Conservation (phyloP, 768 basidiomycete species). For the Amanita jacksonii region DNA sequence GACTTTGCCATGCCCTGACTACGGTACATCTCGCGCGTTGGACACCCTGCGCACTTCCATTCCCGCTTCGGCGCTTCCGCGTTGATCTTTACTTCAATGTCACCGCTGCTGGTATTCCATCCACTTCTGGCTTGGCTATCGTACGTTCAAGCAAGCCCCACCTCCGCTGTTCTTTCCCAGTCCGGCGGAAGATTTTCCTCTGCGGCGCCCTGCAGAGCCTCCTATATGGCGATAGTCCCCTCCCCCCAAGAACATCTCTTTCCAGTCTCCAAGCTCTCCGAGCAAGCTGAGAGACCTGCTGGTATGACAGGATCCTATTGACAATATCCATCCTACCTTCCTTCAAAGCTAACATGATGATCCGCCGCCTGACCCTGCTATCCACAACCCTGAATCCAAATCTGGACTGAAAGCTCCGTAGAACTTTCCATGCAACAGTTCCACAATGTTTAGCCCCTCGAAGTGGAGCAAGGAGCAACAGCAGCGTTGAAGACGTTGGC, state of each 20-base stretch:
- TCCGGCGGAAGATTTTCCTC: conserved; percentile 3
- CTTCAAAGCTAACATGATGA: conserved; percentile 51
- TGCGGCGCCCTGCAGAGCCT: conserved; percentile 4
- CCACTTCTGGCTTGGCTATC: not conserved
- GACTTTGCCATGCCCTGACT: too few relatives aligned
- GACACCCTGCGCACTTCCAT: too few relatives aligned
- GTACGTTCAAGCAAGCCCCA: conserved; percentile 5
- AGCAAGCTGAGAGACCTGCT: conserved; percentile 10
- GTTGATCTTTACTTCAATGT: too few relatives aligned
- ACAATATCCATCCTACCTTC: conserved; percentile 52
- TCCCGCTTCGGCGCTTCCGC: too few relatives aligned
- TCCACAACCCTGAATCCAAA: conserved; percentile 54
- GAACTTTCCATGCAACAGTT: conserved; percentile 36
- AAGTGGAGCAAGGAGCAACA: conserved; percentile 47
- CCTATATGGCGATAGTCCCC: conserved; percentile 8
- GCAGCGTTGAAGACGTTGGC: conserved; percentile 53
- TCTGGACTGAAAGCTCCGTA: conserved; percentile 34
- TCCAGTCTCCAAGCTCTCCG: conserved; percentile 14
- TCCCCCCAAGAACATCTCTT: conserved; percentile 12
- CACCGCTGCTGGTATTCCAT: not conserved
- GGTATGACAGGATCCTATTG: conserved; percentile 18
- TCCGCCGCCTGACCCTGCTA: conserved; percentile 47
- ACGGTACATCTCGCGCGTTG: too few relatives aligned
- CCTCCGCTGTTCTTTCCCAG: not conserved
- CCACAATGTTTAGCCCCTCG: conserved; percentile 40